Percentiles rank a stretch among this genome's conserved stretches.
Conservation (phyloP, 2,329 filamentous ascomycete species). For the Epichloe gansuensis region DNA sequence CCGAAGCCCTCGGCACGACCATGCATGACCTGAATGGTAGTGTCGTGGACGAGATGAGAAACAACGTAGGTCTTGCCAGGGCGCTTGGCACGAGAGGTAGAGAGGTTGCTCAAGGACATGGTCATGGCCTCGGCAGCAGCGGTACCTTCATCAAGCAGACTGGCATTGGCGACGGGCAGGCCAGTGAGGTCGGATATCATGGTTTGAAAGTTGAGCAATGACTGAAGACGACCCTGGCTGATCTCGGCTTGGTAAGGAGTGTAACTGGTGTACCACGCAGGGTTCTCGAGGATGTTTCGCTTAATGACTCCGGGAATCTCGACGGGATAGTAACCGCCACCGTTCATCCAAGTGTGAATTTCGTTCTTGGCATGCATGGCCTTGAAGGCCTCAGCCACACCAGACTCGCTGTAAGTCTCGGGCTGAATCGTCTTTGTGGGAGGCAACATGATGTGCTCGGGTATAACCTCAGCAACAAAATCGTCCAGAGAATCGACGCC, state of each 20-base stretch:
- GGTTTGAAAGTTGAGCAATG: conserved; percentile 90
- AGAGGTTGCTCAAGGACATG: conserved; percentile 67
- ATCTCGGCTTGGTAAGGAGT: conserved; percentile 97
- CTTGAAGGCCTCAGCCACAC: conserved; percentile 17
- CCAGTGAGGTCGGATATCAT: conserved; percentile 80
- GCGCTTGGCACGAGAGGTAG: conserved; percentile 59
- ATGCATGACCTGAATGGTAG: conserved; percentile 72
- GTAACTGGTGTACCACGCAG: conserved; percentile 96
- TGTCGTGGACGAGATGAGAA: conserved; percentile 69
- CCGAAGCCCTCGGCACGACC: conserved; percentile 87
- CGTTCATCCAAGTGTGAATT: conserved; percentile 58
- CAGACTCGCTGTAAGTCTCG: conserved; percentile 38
- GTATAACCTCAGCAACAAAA: conserved; percentile 76
- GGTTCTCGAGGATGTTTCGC: conserved; percentile 83
- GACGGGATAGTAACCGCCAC: conserved; percentile 80
- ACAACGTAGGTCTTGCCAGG: conserved; percentile 73
- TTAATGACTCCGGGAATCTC: conserved; percentile 81
- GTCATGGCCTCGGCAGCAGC: conserved; percentile 95
- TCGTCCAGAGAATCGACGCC: conserved; percentile 63
- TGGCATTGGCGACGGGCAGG: conserved; percentile 80
- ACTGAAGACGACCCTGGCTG: conserved; percentile 87
- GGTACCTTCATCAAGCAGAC: conserved; percentile 80
- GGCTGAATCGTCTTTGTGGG: conserved; percentile 27
- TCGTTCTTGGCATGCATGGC: conserved; percentile 27
- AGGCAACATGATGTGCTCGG: conserved; percentile 53